These are phyloP conservation scores for Dendrobium officinale DNA, from an alignment of 106 monocot species.

Conservation along the genomic window DNA sequence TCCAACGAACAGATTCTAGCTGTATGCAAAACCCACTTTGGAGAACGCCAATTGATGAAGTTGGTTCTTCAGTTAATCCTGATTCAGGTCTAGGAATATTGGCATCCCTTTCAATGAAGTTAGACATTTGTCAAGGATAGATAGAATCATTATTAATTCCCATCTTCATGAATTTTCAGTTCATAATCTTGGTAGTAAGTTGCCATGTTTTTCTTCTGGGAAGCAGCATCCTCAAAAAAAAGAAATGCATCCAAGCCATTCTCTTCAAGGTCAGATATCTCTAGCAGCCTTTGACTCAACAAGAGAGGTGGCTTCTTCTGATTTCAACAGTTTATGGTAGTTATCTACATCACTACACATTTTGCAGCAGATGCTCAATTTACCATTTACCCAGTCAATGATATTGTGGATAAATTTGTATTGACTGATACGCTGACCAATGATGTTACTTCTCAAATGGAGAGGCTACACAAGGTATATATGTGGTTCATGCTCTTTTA, in stretches of 20 bases:
- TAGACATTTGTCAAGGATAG: neutral
- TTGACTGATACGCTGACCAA: slow-evolving; percentile 58
- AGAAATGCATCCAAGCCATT: slow-evolving; percentile 47
- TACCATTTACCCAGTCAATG: slow-evolving; percentile 28
- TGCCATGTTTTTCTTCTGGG: slow-evolving; percentile 33
- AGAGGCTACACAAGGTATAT: slow-evolving; percentile 75
- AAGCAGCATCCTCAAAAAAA: slow-evolving; percentile 38
- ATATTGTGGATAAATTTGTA: slow-evolving; percentile 42
- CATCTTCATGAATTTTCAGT: slow-evolving; percentile 55
- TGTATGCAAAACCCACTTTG: neutral
- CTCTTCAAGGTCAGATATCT: slow-evolving; percentile 54
- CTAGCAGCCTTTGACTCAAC: slow-evolving; percentile 26
- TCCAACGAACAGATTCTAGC: neutral
- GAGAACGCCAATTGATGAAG: neutral
- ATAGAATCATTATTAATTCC: slow-evolving; percentile 9
- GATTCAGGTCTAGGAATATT: neutral
- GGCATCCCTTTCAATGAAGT: neutral
- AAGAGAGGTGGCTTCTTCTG: slow-evolving; percentile 37
- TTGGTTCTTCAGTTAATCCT: neutral
- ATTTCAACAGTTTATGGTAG: slow-evolving; percentile 51
- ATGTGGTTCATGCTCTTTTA: neutral
- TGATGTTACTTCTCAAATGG: slow-evolving; percentile 55
- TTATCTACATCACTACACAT: slow-evolving; percentile 24
- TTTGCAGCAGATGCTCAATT: slow-evolving; percentile 36
- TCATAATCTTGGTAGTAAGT: slow-evolving; percentile 21